Conservation (phyloP, 2,329 filamentous ascomycete genomes). For the Colletotrichum abscissum region DNA sequence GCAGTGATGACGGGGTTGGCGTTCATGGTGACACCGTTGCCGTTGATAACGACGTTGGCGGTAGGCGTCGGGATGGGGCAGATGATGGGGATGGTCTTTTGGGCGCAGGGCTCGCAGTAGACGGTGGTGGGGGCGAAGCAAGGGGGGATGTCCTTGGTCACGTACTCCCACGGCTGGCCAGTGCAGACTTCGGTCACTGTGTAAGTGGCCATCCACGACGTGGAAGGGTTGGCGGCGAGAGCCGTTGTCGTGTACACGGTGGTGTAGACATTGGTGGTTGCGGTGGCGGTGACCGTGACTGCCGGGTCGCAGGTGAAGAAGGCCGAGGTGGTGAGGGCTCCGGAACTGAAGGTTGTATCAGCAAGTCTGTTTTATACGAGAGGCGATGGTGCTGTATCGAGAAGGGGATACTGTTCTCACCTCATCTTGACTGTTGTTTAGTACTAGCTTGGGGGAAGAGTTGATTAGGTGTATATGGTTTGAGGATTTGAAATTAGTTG, state of each 20-base stretch:
- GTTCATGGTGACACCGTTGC: conserved; percentile 50
- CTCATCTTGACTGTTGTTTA: conserved; percentile 36
- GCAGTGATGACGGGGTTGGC: conserved; percentile 33
- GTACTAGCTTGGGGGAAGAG: neutral
- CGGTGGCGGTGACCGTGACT: conserved; percentile 33
- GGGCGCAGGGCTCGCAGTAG: conserved; percentile 46
- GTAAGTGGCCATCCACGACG: conserved; percentile 53
- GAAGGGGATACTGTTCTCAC: conserved; percentile 4
- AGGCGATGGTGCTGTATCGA: neutral
- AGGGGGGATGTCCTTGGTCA: conserved; percentile 45
- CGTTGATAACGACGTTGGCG: conserved; percentile 43
- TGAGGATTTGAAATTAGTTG: neutral
- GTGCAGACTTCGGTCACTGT: conserved; percentile 51
- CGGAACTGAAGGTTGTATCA: conserved; percentile 41
- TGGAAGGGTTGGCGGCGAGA: conserved; percentile 50
- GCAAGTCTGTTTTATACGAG: neutral
- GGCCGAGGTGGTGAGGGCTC: conserved; percentile 43
- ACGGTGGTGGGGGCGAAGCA: conserved; percentile 53
- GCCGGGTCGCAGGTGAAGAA: conserved; percentile 45
- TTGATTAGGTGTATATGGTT: neutral
- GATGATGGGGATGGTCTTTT: conserved; percentile 48
- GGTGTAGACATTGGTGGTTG: conserved; percentile 43
- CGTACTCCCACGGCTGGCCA: conserved; percentile 44
- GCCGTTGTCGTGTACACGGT: conserved; percentile 51
- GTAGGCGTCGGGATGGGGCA: conserved; percentile 48